Conservation (phyloP, 768 basidiomycete genomes). For the Mycena chlorophos region DNA sequence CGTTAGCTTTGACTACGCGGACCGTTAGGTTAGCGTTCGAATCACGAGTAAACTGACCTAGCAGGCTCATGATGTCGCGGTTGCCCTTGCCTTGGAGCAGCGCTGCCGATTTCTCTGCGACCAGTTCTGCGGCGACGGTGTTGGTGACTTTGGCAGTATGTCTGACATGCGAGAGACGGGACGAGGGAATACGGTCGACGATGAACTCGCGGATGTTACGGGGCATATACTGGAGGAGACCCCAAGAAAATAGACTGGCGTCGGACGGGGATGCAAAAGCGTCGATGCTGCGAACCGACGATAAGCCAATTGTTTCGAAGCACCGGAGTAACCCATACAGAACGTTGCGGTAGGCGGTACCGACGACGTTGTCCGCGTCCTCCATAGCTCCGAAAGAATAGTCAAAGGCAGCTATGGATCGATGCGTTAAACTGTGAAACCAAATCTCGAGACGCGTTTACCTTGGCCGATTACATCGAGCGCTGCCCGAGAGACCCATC, state of each 20-base stretch:
- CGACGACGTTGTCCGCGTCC: slow-evolving; percentile 37
- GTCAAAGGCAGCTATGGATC: slow-evolving; percentile 47
- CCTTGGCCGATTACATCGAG: slow-evolving; percentile 55
- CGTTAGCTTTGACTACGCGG: slow-evolving; percentile 52
- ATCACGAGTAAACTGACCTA: slow-evolving; percentile 33
- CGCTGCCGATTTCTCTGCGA: slow-evolving; percentile 37
- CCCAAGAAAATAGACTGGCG: slow-evolving; percentile 34
- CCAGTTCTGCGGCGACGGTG: slow-evolving; percentile 36
- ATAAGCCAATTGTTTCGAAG: background rate
- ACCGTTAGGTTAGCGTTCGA: background rate
- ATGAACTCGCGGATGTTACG: slow-evolving; percentile 34
- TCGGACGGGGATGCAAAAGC: slow-evolving; percentile 33
- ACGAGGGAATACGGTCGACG: slow-evolving; percentile 31
- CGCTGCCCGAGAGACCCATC: slow-evolving; percentile 46
- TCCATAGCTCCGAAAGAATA: slow-evolving; percentile 46
- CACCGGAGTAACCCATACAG: slow-evolving; percentile 29
- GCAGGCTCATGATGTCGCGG: slow-evolving; percentile 43
- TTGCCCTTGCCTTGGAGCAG: slow-evolving; percentile 35
- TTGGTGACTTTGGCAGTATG: slow-evolving; percentile 34
- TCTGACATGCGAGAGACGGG: slow-evolving; percentile 32
- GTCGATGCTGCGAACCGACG: slow-evolving; percentile 26
- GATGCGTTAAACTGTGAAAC: background rate
- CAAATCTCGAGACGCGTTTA: slow-evolving; percentile 17
- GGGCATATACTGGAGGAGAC: slow-evolving; percentile 33
- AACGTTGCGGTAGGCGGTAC: slow-evolving; percentile 36